phyloP scores from a whole-genome alignment of 768 basidiomycete species.

The Boletus reticuloceps region DNA sequence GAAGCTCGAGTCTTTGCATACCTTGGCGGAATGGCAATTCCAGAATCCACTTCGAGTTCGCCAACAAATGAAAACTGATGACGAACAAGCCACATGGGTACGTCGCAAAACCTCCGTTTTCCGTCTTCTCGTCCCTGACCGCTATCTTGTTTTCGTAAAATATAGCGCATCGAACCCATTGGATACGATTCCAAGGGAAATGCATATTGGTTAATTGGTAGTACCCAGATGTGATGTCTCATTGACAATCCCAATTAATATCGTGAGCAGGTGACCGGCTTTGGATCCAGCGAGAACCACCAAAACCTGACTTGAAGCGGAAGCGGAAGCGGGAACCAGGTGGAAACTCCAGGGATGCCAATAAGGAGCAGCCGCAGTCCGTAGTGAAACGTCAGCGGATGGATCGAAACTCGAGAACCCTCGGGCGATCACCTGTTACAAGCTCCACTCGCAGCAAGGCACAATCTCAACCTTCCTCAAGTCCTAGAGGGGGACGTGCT shows the following conservation, averaged over 20 bases:
- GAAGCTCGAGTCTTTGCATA: slow-evolving; percentile 74
- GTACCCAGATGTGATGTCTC: slow-evolving; percentile 34
- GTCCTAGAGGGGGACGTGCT: slow-evolving; percentile 52
- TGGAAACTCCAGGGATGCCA: slow-evolving; percentile 10
- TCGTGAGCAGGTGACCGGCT: slow-evolving; percentile 64
- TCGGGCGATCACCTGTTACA: slow-evolving; percentile 4
- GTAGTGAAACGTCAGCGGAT: slow-evolving; percentile 28
- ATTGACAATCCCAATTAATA: not conserved
- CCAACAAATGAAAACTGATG: slow-evolving; percentile 73
- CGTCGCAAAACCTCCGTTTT: slow-evolving; percentile 23
- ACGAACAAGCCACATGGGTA: slow-evolving; percentile 78
- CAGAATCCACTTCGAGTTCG: slow-evolving; percentile 71
- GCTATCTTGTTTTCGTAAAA: slow-evolving; percentile 1
- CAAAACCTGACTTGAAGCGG: slow-evolving; percentile 44
- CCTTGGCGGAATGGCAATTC: slow-evolving; percentile 84
- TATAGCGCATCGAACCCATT: slow-evolving; percentile 79
- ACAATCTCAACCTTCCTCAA: slow-evolving; percentile 19
- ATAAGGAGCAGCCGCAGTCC: slow-evolving; percentile 20
- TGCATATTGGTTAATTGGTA: slow-evolving; percentile 84
- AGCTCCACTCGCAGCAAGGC: slow-evolving; percentile 15
- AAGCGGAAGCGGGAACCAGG: slow-evolving; percentile 43
- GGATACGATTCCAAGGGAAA: slow-evolving; percentile 79
- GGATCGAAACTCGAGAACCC: not conserved
- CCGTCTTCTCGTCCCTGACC: not conserved
- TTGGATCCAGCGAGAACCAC: slow-evolving; percentile 79